Evolutionary conservation across 768 basidiomycete species (phyloP), one percentile per base, ranked within the genome.

Genomic region (Tricholoma furcatifolium): DNA sequence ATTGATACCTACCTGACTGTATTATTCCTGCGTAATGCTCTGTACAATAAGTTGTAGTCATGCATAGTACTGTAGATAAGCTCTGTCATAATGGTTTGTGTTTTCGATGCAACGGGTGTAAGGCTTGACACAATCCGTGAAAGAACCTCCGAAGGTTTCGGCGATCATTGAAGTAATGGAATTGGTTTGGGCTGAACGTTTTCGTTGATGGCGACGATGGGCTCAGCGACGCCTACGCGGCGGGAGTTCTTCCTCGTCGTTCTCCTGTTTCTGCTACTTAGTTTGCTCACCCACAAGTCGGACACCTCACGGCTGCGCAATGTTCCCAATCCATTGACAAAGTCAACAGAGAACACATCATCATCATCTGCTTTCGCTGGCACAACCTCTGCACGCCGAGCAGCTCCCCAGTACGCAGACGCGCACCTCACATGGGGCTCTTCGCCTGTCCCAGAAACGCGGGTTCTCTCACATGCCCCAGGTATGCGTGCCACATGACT

Each of bases 391-490:
- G 31, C 50, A 42, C 54, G 43, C 43, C 51, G 38, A 24, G 50
- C 47, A 12, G 43, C 43, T 14, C 54, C 59, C 20, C 60, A 57
- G 30, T 34, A 24, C 7, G 56, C 60, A 41, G 55, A 62, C 27
- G 68, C 67, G 15, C 66, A 66, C n/a, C 50, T 79, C 20, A 66
- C 71, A 1, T 82, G 78, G 79, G 51, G 60, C 1, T 43, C 61
- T 5, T 64, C 60, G 0, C 56, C 55, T 21, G 69, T 85, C 5
- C 84, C 84, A 1, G 63, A 76, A 40, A 91, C 93, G 5, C 77
- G 78, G 45, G 73, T 94, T 2, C 69, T 93, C 2, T 78, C 84
- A 6, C 92, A 95, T 70, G 85, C 78, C 6, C 86, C 88, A 65
- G 91, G 91, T 87, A 54, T 56, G 73, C 66, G 41, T 35, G 23